Percentiles rank a stretch among this genome's conserved stretches.
Conservation (phyloP, 78 protist genomes). For the Dictyostelium intermedium region DNA sequence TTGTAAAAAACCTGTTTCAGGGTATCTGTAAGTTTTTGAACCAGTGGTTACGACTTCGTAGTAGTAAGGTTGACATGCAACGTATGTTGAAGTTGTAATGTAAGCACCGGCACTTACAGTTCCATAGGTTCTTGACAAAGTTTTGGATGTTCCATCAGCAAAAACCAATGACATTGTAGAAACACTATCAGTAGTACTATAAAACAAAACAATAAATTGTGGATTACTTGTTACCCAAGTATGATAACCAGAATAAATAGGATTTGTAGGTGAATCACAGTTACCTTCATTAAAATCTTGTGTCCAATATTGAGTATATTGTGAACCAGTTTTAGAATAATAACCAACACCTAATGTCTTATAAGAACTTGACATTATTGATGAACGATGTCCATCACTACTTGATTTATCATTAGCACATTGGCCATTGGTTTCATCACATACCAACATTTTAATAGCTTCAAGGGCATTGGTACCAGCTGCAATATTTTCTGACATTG, state of each 20-base stretch:
- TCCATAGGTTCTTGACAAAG: not conserved
- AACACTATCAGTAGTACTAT: not conserved
- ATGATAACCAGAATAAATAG: slow-evolving; percentile 28
- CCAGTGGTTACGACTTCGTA: not conserved
- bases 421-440: not conserved
- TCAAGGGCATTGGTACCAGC: not conserved
- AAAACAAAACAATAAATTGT: not conserved
- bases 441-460: not conserved
- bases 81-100: not conserved
- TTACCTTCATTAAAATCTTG: slow-evolving; percentile 32
- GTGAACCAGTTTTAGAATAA: not conserved
- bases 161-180: not conserved
- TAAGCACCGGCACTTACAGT: not conserved
- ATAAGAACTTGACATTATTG: not conserved
- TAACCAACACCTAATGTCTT: slow-evolving; percentile 34
- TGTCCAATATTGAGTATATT: slow-evolving; percentile 17
- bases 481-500: slow-evolving; percentile 26
- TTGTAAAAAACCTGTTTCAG: slow-evolving; percentile 26
- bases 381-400: slow-evolving; percentile 22
- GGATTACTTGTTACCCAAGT: not conserved
- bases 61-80: not conserved
- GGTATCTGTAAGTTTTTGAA: not conserved
- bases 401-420: not conserved
- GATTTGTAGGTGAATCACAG: not conserved
- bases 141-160: not conserved